Conservation (phyloP, 129 eudicot species). For the Saussurea involucrata region DNA sequence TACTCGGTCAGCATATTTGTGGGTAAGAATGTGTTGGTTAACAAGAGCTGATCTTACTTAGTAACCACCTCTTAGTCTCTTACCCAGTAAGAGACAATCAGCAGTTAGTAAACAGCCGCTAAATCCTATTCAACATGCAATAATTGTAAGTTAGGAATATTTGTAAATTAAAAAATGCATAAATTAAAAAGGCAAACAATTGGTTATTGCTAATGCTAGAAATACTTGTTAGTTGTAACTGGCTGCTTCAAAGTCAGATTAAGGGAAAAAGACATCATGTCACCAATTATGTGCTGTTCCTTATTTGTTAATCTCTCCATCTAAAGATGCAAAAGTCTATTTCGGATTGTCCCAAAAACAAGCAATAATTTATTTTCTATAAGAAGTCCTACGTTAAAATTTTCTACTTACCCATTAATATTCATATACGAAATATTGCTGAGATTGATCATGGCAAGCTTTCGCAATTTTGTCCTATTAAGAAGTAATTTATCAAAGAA, state of each 20-base stretch:
- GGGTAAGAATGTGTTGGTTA: too few species aligned
- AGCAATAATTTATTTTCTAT: neutral
- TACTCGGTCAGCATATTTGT: too few species aligned
- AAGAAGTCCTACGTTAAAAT: neutral
- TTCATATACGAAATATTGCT: neutral
- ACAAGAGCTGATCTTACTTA: too few species aligned
- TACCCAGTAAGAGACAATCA: too few species aligned
- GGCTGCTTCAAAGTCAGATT: neutral
- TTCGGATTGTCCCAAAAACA: neutral
- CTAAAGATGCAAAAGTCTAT: neutral
- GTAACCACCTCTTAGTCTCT: too few species aligned
- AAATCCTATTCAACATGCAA: too few species aligned
- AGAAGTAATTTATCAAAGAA: neutral
- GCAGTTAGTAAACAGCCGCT: too few species aligned
- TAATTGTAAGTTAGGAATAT: too few species aligned
- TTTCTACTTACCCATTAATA: neutral
- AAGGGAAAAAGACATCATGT: neutral
- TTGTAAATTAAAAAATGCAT: neutral
- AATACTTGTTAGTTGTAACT: neutral
- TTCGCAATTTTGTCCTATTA: neutral
- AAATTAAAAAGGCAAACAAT: neutral
- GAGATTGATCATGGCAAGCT: neutral
- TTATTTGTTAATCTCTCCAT: neutral
- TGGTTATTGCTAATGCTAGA: neutral
- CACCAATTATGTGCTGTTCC: neutral